Evolutionary conservation across 2,329 filamentous ascomycete species (phyloP).

Genomic region (Hortaea werneckii): DNA sequence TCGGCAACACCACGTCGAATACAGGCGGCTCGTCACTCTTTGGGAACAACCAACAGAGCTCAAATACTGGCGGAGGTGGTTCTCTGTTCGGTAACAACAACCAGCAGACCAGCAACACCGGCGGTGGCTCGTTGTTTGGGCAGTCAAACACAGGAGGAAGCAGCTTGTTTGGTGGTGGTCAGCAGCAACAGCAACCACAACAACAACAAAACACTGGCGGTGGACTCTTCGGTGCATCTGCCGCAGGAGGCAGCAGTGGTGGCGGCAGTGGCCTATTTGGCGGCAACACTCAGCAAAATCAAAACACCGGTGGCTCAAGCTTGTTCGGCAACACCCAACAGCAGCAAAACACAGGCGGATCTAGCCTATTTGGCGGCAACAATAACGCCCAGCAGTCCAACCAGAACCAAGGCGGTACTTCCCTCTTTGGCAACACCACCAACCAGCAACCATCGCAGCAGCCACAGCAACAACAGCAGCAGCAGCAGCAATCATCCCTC

Average conservation of each 20-base stretch:
- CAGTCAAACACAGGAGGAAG: conserved; percentile 9
- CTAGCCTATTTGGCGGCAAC: conserved; percentile 3
- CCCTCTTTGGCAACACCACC: conserved; percentile 7
- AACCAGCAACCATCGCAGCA: conserved; percentile 1
- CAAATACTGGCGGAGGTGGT: conserved; percentile 19
- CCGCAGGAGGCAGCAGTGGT: conserved; percentile 26
- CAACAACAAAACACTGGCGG: conserved; percentile 10
- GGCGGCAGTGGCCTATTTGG: conserved; percentile 16
- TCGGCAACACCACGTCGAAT: conserved; percentile 8
- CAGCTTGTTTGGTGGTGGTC: background rate
- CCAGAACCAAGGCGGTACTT: background rate
- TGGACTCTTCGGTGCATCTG: background rate
- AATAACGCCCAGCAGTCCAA: conserved; percentile 4
- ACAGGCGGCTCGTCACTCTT: conserved; percentile 4
- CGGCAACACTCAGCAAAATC: conserved; percentile 13
- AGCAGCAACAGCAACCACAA: conserved; percentile 16
- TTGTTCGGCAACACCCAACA: conserved; percentile 12
- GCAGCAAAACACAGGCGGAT: conserved; percentile 13
- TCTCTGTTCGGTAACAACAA: background rate
- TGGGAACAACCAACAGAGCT: conserved; percentile 3
- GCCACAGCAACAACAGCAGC: conserved; percentile 2
- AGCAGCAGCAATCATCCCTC: conserved; percentile 11
- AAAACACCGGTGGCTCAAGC: conserved; percentile 14
- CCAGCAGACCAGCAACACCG: conserved; percentile 3
- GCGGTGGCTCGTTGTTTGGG: conserved; percentile 26